Evolutionary conservation across 176 grass and related monocot species (phyloP).

Genomic region (Leersia perrieri): DNA sequence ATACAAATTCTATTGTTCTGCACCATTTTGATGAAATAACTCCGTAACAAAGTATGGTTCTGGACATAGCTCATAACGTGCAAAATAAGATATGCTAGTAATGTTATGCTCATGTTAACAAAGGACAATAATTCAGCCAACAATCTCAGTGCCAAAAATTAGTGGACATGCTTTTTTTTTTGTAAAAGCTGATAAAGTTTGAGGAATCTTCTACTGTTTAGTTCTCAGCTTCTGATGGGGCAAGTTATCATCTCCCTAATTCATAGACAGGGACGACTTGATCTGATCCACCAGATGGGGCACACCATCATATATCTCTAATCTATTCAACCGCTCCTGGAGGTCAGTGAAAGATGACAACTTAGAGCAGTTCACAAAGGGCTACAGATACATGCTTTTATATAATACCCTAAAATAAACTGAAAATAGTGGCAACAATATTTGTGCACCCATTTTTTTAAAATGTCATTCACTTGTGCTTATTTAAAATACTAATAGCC

Average conservation of each 20-base stretch:
- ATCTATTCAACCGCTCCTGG: slow-evolving; percentile 81
- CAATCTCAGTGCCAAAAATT: background rate
- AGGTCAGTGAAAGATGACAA: background rate
- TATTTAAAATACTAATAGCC: background rate
- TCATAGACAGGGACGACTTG: slow-evolving; percentile 62
- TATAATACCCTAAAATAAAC: background rate
- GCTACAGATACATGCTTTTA: background rate
- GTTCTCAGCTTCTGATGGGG: slow-evolving; percentile 1
- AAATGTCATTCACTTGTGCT: background rate
- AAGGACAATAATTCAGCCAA: no score
- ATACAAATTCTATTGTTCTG: no score
- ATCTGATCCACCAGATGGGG: slow-evolving; percentile 69
- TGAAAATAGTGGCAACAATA: no score
- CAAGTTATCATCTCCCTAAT: slow-evolving; percentile 32
- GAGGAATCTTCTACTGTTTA: background rate
- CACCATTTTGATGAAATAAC: background rate
- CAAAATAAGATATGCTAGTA: background rate
- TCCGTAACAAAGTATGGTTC: background rate
- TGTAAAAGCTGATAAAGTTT: background rate
- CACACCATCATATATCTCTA: slow-evolving; percentile 79
- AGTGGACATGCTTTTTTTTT: background rate
- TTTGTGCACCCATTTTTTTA: background rate
- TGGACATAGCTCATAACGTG: background rate
- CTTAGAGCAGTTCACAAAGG: background rate
- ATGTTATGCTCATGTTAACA: background rate